Conservation (phyloP, 257 asterid genomes). For the Ocimum tenuiflorum region DNA sequence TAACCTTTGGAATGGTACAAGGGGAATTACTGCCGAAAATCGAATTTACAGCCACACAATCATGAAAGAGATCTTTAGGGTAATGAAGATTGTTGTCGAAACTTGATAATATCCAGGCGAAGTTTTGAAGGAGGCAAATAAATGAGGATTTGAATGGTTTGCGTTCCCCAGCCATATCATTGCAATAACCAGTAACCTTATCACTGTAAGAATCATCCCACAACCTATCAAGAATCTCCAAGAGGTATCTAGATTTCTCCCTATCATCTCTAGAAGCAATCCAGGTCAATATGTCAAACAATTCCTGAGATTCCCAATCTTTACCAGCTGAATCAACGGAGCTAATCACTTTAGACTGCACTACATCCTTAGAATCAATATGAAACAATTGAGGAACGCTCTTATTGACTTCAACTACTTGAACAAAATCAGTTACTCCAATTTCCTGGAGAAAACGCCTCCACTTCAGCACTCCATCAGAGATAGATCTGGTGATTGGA, state of each 20-base stretch:
- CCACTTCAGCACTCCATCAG: conserved; percentile 72
- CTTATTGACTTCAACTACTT: conserved; percentile 54
- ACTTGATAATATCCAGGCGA: conserved; percentile 62
- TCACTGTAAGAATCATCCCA: conserved; percentile 76
- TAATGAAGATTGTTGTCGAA: conserved; percentile 45
- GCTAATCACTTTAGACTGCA: conserved; percentile 26
- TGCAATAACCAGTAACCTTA: conserved; percentile 46
- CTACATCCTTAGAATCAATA: conserved; percentile 27
- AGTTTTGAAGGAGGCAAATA: conserved; percentile 43
- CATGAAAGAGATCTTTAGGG: conserved; percentile 72
- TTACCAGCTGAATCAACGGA: conserved; percentile 32
- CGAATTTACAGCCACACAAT: conserved; percentile 64
- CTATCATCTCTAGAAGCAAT: conserved; percentile 43
- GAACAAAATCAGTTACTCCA: conserved; percentile 82
- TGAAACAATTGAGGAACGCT: conserved; percentile 36
- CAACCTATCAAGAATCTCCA: conserved; percentile 77
- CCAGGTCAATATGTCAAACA: conserved; percentile 43
- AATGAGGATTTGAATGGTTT: conserved; percentile 53
- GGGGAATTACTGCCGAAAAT: conserved; percentile 72
- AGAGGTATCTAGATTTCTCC: conserved; percentile 54
- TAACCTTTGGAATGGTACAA: conserved; percentile 72
- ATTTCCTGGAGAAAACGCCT: conserved; percentile 66
- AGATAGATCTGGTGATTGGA: conserved; percentile 54
- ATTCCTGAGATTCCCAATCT: conserved; percentile 83
- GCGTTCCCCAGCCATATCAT: conserved; percentile 41